phyloP scores from a whole-genome alignment of 1,284 basidiomycete species.

The Neonothopanus nambi region DNA sequence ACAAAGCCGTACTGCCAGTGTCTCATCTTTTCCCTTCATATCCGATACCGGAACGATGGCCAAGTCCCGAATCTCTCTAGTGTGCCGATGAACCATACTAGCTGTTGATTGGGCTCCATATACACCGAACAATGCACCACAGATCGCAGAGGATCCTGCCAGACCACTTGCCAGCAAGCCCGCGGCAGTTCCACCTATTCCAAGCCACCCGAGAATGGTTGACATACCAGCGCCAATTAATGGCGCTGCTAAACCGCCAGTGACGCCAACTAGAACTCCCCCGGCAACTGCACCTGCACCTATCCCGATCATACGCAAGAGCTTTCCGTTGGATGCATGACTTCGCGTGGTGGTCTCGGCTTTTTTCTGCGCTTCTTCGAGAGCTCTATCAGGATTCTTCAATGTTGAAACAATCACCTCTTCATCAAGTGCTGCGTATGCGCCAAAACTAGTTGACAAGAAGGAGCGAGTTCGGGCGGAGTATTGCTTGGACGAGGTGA shows the following conservation, averaged over 20 bases:
- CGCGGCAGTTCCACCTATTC: slow-evolving; percentile 54
- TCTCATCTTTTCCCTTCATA: slow-evolving; percentile 35
- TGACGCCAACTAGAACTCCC: slow-evolving; percentile 56
- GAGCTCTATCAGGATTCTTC: slow-evolving; percentile 47
- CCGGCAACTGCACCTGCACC: slow-evolving; percentile 56
- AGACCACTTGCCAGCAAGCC: slow-evolving; percentile 55
- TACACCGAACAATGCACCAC: slow-evolving; percentile 57
- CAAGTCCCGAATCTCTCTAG: slow-evolving; percentile 54
- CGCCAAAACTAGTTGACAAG: slow-evolving; percentile 29
- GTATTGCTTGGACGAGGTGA: slow-evolving; percentile 50
- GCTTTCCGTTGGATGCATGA: slow-evolving; percentile 44
- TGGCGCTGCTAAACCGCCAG: slow-evolving; percentile 57
- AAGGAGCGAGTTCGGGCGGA: slow-evolving; percentile 56
- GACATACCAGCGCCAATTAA: slow-evolving; percentile 56
- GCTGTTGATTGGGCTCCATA: slow-evolving; percentile 54
- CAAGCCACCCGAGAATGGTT: slow-evolving; percentile 49
- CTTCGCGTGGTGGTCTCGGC: slow-evolving; percentile 39
- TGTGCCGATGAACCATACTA: slow-evolving; percentile 50
- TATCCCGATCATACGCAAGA: slow-evolving; percentile 47
- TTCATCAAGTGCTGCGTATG: slow-evolving; percentile 45
- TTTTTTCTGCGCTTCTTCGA: slow-evolving; percentile 46
- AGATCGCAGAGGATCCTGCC: slow-evolving; percentile 56
- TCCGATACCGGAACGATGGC: slow-evolving; percentile 47
- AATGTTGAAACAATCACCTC: slow-evolving; percentile 44
- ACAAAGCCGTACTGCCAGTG: slow-evolving; percentile 53